Conservation (phyloP, 192 early-diverging fungal species). For the Funneliformis geosporum region DNA sequence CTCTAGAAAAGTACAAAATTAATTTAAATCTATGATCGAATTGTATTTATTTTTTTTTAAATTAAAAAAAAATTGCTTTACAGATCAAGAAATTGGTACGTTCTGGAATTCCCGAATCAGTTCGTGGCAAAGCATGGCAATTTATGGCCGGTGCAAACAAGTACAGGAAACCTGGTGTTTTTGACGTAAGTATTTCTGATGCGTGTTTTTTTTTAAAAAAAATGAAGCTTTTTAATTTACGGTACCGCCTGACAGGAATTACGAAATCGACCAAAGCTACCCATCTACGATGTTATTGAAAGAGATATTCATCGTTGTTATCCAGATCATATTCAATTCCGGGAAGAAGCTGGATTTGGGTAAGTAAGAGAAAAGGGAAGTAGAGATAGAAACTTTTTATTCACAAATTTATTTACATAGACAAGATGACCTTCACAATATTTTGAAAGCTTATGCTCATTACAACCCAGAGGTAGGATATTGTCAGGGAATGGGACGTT, state of each 20-base stretch:
- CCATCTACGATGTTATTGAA: constrained; percentile 90
- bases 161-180: constrained; percentile 53
- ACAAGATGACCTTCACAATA: constrained; percentile 73
- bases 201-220: too few relatives aligned
- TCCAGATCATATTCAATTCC: constrained; percentile 85
- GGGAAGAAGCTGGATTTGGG: constrained; percentile 64
- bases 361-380: neutral
- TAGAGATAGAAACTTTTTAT: neutral
- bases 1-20: constrained; percentile 36
- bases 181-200: constrained; percentile 34
- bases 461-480: constrained; percentile 87
- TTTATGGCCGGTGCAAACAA: constrained; percentile 58
- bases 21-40: neutral
- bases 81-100: constrained; percentile 74
- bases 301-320: constrained; percentile 86
- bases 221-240: neutral
- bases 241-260: constrained; percentile 32
- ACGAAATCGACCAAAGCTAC: constrained; percentile 39
- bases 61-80: constrained; percentile 20
- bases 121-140: constrained; percentile 72
- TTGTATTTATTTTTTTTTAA: neutral
- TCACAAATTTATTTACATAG: constrained; percentile 1
- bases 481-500: constrained; percentile 94
- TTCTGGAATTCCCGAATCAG: constrained; percentile 67
- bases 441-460: constrained; percentile 85